Conservation (phyloP, 2,329 filamentous ascomycete species). For the Aspergillus tamarii region DNA sequence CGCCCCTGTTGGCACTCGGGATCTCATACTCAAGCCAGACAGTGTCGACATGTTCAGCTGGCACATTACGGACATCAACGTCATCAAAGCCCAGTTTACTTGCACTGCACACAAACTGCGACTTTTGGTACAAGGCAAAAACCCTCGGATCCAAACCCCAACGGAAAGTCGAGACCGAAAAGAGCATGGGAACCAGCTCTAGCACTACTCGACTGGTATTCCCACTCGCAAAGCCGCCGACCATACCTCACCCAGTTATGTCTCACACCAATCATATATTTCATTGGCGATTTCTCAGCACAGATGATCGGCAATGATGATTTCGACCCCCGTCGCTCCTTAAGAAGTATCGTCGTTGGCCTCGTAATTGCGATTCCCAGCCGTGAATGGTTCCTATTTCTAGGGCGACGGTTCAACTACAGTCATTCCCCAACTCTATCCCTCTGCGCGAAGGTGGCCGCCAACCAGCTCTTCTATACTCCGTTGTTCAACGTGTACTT, state of each 20-base stretch:
- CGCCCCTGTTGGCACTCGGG: too few relatives aligned
- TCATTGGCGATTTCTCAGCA: background rate
- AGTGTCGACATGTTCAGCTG: too few relatives aligned
- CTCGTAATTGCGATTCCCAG: conserved; percentile 6
- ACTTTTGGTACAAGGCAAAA: too few relatives aligned
- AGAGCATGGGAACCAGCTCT: too few relatives aligned
- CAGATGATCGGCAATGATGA: conserved; percentile 2
- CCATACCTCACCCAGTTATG: conserved; percentile 5
- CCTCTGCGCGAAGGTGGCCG: background rate
- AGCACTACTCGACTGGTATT: background rate
- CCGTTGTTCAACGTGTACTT: conserved; percentile 8
- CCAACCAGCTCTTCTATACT: background rate
- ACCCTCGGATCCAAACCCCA: too few relatives aligned
- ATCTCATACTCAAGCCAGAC: too few relatives aligned
- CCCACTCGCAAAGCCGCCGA: conserved; percentile 1
- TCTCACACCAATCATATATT: conserved; percentile 6
- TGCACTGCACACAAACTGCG: too few relatives aligned
- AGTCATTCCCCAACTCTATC: background rate
- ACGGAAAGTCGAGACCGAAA: too few relatives aligned
- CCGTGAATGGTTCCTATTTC: conserved; percentile 7
- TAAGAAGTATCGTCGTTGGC: background rate
- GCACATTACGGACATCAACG: too few relatives aligned
- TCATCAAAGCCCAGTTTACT: too few relatives aligned
- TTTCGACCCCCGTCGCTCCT: conserved; percentile 5
- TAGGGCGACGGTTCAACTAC: conserved; percentile 7